These are phyloP conservation scores for Saccharomyces hybrid DNA, from an alignment of 1,139 yeast genomes.

Conservation along the genomic window DNA sequence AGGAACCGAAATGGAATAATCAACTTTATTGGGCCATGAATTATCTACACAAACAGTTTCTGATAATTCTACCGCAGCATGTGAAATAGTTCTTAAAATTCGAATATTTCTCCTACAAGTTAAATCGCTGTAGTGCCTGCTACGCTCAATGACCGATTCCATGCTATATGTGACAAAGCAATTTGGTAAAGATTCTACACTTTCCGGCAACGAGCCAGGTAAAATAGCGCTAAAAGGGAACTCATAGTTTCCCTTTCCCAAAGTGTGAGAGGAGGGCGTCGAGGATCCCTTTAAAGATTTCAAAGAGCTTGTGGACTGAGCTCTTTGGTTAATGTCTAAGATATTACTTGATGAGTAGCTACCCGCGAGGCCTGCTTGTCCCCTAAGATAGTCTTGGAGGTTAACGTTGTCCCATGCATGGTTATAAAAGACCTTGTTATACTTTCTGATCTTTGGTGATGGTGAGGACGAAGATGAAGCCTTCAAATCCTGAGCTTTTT, in stretches of 20 bases:
- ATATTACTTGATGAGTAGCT: neutral
- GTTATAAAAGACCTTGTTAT: constrained; percentile 57
- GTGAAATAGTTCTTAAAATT: constrained; percentile 75
- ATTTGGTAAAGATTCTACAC: constrained; percentile 85
- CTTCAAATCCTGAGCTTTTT: constrained; percentile 39
- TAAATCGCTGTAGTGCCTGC: constrained; percentile 52
- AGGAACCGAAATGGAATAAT: constrained; percentile 81
- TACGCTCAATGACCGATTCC: constrained; percentile 76
- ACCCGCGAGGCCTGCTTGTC: neutral
- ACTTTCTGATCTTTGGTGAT: constrained; percentile 36
- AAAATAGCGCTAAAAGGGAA: constrained; percentile 79
- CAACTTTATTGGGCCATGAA: constrained; percentile 92
- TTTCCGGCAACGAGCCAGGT: constrained; percentile 81
- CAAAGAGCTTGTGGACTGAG: neutral
- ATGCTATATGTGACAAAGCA: constrained; percentile 68
- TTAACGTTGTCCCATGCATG: constrained; percentile 64
- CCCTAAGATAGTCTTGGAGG: constrained; percentile 27
- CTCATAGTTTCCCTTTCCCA: constrained; percentile 76
- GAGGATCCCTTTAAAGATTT: neutral
- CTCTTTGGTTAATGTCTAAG: neutral
- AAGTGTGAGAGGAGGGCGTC: constrained; percentile 18
- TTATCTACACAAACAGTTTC: constrained; percentile 93
- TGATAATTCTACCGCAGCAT: constrained; percentile 79
- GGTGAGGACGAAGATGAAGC: constrained; percentile 35
- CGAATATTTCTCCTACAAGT: constrained; percentile 63